These are phyloP conservation scores for Taiwanofungus camphoratus DNA, from an alignment of 1,284 basidiomycete species.

Conservation along the genomic window DNA sequence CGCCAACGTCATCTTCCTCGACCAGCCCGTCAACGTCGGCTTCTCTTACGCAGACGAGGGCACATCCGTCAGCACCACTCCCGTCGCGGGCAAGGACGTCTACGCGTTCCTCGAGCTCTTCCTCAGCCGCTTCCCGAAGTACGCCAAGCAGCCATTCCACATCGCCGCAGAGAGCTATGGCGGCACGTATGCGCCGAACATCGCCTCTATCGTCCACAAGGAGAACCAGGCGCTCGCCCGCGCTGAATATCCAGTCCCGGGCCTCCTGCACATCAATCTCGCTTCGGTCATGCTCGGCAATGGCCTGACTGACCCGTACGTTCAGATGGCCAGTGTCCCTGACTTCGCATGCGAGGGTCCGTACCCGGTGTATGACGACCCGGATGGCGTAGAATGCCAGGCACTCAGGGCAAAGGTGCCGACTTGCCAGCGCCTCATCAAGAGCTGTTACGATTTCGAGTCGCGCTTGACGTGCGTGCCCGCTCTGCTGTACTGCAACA, in stretches of 20 bases:
- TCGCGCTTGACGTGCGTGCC: conserved; percentile 59
- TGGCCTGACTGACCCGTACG: conserved; percentile 70
- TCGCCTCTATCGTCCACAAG: conserved; percentile 71
- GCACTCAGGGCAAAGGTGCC: conserved; percentile 61
- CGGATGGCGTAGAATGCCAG: conserved; percentile 60
- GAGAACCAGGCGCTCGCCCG: conserved; percentile 57
- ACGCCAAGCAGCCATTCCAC: conserved; percentile 64
- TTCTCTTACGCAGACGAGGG: conserved; percentile 49
- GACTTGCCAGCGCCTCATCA: conserved; percentile 64
- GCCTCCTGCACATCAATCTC: conserved; percentile 65
- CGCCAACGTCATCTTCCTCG: conserved; percentile 47
- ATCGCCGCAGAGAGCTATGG: conserved; percentile 76
- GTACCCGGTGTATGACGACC: conserved; percentile 68
- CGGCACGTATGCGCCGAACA: conserved; percentile 78
- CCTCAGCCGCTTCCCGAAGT: conserved; percentile 67
- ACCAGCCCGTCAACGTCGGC: conserved; percentile 57
- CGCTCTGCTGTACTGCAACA: conserved; percentile 59
- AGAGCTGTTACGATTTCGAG: conserved; percentile 57
- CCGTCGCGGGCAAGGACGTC: conserved; percentile 48
- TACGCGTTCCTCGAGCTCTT: conserved; percentile 91
- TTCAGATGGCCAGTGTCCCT: conserved; percentile 72
- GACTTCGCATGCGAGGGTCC: conserved; percentile 82
- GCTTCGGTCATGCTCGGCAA: conserved; percentile 79
- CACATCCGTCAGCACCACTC: conserved; percentile 41
- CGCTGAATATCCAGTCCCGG: conserved; percentile 29